Evolutionary conservation across 345 rosid species (phyloP).

Genomic region (Bruguiera sexangula): DNA sequence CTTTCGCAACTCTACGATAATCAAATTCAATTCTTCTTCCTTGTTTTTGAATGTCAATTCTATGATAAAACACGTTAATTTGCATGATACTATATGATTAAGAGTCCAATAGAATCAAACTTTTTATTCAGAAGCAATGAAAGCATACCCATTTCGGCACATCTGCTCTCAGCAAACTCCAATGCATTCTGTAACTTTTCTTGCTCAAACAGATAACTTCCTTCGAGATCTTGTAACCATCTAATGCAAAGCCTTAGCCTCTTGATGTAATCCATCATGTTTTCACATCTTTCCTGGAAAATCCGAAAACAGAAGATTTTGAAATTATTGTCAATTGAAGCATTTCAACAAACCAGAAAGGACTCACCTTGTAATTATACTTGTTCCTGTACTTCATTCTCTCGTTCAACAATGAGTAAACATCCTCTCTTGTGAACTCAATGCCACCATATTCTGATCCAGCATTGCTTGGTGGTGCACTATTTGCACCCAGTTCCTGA

Average conservation of each 20-base stretch:
- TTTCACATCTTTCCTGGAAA: constrained; percentile 88
- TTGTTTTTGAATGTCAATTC: constrained; percentile 70
- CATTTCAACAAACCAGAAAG: constrained; percentile 8
- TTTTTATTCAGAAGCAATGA: neutral
- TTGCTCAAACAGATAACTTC: constrained; percentile 73
- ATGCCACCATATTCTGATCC: constrained; percentile 47
- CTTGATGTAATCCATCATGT: constrained; percentile 87
- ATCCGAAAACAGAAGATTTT: constrained; percentile 24
- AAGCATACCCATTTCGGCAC: constrained; percentile 72
- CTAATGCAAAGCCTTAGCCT: constrained; percentile 87
- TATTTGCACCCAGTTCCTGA: constrained; percentile 28
- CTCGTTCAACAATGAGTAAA: constrained; percentile 35
- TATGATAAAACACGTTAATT: constrained; percentile 35
- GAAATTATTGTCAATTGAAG: constrained; percentile 8
- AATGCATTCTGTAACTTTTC: constrained; percentile 66
- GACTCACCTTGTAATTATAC: constrained; percentile 78
- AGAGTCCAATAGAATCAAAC: neutral
- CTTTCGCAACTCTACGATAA: constrained; percentile 79
- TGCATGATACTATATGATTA: neutral
- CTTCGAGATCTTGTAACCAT: constrained; percentile 97
- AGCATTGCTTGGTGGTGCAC: constrained; percentile 40
- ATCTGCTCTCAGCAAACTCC: constrained; percentile 64
- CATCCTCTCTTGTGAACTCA: constrained; percentile 47
- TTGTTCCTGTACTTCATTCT: constrained; percentile 39
- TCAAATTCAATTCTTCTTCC: constrained; percentile 85